Evolutionary conservation across 805 yeast species (phyloP), one percentile per base, ranked within the genome.

Genomic region (Myxozyma geophila): DNA sequence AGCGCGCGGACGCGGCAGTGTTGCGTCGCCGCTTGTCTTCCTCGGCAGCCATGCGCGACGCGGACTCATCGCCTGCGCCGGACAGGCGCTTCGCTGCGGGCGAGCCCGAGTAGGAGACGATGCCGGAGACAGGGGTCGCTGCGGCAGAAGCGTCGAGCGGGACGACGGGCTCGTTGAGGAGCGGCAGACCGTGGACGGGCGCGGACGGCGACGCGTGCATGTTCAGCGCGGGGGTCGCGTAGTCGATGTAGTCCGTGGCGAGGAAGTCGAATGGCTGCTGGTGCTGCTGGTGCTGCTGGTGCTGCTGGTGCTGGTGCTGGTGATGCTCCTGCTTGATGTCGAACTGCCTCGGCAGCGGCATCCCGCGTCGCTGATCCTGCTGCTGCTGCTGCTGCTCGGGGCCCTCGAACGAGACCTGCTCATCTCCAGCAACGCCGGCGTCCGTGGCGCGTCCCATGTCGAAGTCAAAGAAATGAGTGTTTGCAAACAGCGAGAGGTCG

Each of bases 1-100:
- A 93, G 64, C 98, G 81, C 3, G 98, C 98, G 21, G 93, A 86
- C 1, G 99, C 98, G 1, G 95, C 97, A 0, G 97, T 92, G 77
- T 92, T 92, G 71, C 96, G 83, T 68, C 88, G 85, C 66, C 96
- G 83, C 77, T 90, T 93, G 72, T 89, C 95, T 51, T 81, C 82
- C 63, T 84, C 86, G 23, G 82, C 79, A 33, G 75, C 67, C 15
- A 55, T 19, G 17, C 69, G 74, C 62, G 62, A 66, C 17, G 64
- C 46, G 8, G 63, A 70, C 13, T 67, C 72, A 2, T 46, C 56
- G 28, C 19, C 33, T 9, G 40, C 10, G 33, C 62, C 53, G 39
- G 51, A 70, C 75, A 17, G 71, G 73, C 23, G 73, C 68, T 7
- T 68, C 58, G 41, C 68, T 71, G 53, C 56, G 7, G 60, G 53